Evolutionary conservation across 768 basidiomycete genomes (phyloP).

Genomic region (Suillus sp.): DNA sequence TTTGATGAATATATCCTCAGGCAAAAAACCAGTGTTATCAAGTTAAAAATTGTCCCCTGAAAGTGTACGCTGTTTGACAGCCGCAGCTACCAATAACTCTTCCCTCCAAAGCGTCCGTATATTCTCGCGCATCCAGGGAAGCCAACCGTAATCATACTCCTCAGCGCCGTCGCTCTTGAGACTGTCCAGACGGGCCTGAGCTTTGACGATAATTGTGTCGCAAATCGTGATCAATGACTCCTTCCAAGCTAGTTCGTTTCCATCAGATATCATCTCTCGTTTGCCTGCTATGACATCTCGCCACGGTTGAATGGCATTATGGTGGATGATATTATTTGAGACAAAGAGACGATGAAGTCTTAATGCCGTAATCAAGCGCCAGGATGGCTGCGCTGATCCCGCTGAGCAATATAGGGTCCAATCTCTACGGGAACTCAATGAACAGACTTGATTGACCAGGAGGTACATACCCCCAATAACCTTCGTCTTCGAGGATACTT

Average conservation of each 20-base stretch:
- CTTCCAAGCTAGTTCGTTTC: conserved; percentile 54
- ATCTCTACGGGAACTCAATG: conserved; percentile 48
- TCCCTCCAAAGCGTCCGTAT: conserved; percentile 64
- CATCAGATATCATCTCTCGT: conserved; percentile 45
- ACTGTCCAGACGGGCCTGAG: conserved; percentile 22
- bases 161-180: background rate
- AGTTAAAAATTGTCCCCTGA: conserved; percentile 51
- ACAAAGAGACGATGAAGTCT: conserved; percentile 60
- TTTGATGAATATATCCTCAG: background rate
- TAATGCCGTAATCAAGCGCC: conserved; percentile 72
- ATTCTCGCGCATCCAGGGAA: conserved; percentile 36
- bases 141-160: conserved; percentile 26
- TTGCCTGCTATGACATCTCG: conserved; percentile 51
- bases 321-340: conserved; percentile 26
- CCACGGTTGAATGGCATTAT: conserved; percentile 49
- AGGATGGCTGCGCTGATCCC: conserved; percentile 72
- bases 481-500: conserved; percentile 54
- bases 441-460: conserved; percentile 5
- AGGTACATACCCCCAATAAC: conserved; percentile 80
- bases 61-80: conserved; percentile 47
- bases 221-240: conserved; percentile 43
- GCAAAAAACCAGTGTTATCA: background rate
- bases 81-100: conserved; percentile 52
- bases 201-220: conserved; percentile 37
- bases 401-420: conserved; percentile 75